Conservation (phyloP, 257 asterid species). For the Ajuga chamaepitys region DNA sequence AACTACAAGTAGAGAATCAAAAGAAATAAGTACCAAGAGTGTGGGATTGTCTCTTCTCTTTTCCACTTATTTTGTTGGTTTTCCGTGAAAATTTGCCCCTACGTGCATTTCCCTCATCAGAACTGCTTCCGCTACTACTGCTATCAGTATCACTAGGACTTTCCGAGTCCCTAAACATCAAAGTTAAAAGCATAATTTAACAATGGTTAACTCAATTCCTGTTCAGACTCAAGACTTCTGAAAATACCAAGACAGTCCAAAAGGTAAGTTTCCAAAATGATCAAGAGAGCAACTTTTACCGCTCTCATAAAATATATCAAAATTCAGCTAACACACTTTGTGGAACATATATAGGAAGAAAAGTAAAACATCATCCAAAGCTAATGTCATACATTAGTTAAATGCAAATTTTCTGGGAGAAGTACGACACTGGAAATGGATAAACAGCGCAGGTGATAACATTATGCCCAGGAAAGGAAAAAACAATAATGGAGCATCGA, state of each 20-base stretch:
- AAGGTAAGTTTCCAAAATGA: background rate
- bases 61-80: conserved; percentile 15
- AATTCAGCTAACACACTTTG: background rate
- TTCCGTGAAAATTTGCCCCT: conserved; percentile 26
- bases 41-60: conserved; percentile 27
- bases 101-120: conserved; percentile 52
- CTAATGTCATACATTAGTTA: background rate
- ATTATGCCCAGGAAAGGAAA: conserved; percentile 2
- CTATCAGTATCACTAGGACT: conserved; percentile 69
- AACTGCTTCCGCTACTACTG: conserved; percentile 42
- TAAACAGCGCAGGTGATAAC: background rate
- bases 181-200: background rate
- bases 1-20: background rate
- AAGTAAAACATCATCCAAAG: background rate
- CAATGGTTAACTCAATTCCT: background rate
- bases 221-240: background rate
- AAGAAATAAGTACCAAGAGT: conserved; percentile 30
- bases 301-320: too few relatives aligned
- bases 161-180: conserved; percentile 43
- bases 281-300: too few relatives aligned
- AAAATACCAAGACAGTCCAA: conserved; percentile 7
- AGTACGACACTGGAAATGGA: background rate
- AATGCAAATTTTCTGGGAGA: background rate
- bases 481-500: background rate
- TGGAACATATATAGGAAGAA: background rate